Evolutionary conservation across 495 filamentous ascomycete genomes (phyloP).

Genomic region (Penicillium arizonense): DNA sequence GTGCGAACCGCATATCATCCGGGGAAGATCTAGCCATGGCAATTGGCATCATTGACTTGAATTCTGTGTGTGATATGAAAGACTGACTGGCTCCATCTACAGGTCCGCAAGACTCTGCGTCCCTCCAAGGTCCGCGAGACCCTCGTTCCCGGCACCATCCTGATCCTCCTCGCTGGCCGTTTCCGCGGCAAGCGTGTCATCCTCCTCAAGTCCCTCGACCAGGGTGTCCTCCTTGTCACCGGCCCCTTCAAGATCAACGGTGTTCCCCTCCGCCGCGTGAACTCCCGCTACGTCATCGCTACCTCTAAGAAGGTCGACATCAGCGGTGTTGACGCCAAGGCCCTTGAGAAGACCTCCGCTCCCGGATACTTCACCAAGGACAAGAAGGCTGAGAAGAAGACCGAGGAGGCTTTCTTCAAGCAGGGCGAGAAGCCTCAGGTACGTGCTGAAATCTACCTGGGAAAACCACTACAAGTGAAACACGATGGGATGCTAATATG

Average conservation of each 20-base stretch:
- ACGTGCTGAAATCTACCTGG: conserved; percentile 33
- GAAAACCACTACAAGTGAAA: not conserved
- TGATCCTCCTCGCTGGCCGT: conserved; percentile 98
- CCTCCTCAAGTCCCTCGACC: conserved; percentile 92
- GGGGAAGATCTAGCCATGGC: conserved; percentile 5
- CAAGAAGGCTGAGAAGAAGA: conserved; percentile 86
- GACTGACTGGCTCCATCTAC: conserved; percentile 35
- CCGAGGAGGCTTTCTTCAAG: conserved; percentile 96
- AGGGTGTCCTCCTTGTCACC: conserved; percentile 97
- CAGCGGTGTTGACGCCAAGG: conserved; percentile 73
- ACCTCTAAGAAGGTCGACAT: conserved; percentile 90
- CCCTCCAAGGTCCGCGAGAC: conserved; percentile 78
- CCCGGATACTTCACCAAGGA: conserved; percentile 94
- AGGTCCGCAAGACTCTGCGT: conserved; percentile 95
- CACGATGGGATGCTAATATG: conserved; percentile 12
- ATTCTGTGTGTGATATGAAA: conserved; percentile 11
- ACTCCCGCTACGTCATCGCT: conserved; percentile 97
- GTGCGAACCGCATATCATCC: conserved; percentile 10
- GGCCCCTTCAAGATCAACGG: conserved; percentile 99
- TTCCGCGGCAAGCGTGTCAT: conserved; percentile 99
- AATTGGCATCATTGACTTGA: not conserved
- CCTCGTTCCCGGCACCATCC: conserved; percentile 87
- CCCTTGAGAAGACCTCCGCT: conserved; percentile 78
- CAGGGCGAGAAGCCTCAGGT: conserved; percentile 97
- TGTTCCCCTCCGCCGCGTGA: conserved; percentile 96